These are phyloP conservation scores for Filobasidium uniguttulatum DNA, from an alignment of 1,284 basidiomycete species.

Conservation along the genomic window DNA sequence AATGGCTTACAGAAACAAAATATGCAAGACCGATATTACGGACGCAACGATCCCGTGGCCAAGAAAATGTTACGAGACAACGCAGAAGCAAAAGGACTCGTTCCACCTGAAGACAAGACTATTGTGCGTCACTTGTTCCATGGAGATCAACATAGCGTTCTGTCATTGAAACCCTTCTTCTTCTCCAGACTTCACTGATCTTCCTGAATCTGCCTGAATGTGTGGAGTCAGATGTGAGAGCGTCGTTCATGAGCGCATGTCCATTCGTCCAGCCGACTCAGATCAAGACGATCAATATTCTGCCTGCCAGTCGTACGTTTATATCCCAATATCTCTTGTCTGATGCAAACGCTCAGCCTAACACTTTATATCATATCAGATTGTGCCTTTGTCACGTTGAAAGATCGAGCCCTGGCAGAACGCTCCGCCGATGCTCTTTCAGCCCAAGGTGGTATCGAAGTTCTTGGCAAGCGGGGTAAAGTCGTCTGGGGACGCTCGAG, in stretches of 20 bases:
- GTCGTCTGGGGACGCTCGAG: slow-evolving; percentile 68
- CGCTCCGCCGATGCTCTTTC: slow-evolving; percentile 72
- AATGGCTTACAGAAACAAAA: slow-evolving; percentile 79
- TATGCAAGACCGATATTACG: slow-evolving; percentile 83
- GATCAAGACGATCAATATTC: slow-evolving; percentile 72
- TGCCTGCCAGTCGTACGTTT: slow-evolving; percentile 42
- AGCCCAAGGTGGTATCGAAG: slow-evolving; percentile 56
- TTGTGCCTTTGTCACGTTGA: slow-evolving; percentile 95
- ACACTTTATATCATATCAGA: slow-evolving; percentile 36
- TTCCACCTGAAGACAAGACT: slow-evolving; percentile 71
- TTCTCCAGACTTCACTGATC: slow-evolving; percentile 69
- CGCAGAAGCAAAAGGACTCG: slow-evolving; percentile 64
- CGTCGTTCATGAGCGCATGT: slow-evolving; percentile 56
- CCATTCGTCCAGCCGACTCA: slow-evolving; percentile 54
- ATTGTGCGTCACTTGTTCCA: slow-evolving; percentile 48
- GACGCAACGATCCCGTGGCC: slow-evolving; percentile 78
- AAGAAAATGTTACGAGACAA: slow-evolving; percentile 64
- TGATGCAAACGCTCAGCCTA: neutral
- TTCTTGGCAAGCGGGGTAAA: slow-evolving; percentile 58
- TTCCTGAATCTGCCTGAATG: slow-evolving; percentile 65
- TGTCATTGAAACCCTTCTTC: too few species aligned
- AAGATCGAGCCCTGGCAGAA: slow-evolving; percentile 65
- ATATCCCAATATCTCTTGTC: neutral
- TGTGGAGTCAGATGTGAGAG: slow-evolving; percentile 65
- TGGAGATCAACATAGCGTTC: neutral